Evolutionary conservation across 106 monocot species (phyloP).

Genomic region (Allium sativum): DNA sequence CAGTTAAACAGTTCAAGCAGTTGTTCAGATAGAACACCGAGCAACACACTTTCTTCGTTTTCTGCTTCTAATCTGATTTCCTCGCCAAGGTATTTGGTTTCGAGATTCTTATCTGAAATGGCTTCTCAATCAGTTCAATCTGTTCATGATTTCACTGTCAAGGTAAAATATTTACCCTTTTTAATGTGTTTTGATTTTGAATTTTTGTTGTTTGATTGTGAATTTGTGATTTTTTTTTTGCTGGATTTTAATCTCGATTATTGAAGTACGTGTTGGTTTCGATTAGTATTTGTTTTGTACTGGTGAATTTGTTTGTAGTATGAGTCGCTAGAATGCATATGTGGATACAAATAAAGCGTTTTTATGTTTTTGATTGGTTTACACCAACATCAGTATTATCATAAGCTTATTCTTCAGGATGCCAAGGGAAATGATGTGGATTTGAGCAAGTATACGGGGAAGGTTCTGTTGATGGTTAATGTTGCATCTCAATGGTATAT

Average conservation of each 20-base stretch:
- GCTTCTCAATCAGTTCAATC: constrained; percentile 20
- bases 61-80: too few relatives aligned
- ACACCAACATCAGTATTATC: too few relatives aligned
- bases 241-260: too few relatives aligned
- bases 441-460: constrained; percentile 57
- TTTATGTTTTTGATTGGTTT: too few relatives aligned
- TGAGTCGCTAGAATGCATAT: too few relatives aligned
- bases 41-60: neutral
- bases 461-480: constrained; percentile 61
- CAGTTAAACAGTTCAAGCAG: neutral
- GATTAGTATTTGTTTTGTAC: too few relatives aligned
- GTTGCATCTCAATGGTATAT: constrained; percentile 59
- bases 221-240: too few relatives aligned
- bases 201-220: too few relatives aligned
- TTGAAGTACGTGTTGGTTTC: too few relatives aligned
- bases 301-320: too few relatives aligned
- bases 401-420: constrained; percentile 26
- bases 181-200: too few relatives aligned
- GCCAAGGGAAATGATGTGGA: constrained; percentile 50
- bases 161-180: neutral
- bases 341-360: too few relatives aligned
- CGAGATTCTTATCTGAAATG: constrained; percentile 3
- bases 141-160: constrained; percentile 43
- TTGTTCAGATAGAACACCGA: neutral
- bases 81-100: neutral